Evolutionary conservation across 495 filamentous ascomycete species (phyloP), one percentile per base, ranked within the genome.

Genomic region (Jackrogersella multiformis): DNA sequence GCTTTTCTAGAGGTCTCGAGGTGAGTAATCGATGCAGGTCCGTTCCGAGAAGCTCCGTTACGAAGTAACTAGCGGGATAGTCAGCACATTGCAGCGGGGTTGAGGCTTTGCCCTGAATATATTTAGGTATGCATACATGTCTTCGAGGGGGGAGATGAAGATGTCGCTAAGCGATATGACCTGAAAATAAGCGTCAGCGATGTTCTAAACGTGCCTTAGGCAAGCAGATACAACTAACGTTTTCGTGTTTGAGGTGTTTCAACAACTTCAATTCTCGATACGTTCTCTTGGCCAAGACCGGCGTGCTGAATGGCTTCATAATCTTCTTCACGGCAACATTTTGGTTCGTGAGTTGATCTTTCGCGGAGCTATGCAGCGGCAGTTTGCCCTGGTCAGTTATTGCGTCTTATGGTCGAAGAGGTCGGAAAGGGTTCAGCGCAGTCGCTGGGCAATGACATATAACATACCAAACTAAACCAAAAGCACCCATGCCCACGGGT

Each of bases 291-390:
- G 95, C 95, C 38, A 99, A 81, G 42, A 99, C 95, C 5, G 95
- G 95, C 9, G 95, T 99, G 84, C 93, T 97, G 81, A 99, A 99
- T 5, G 95, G 95, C 84, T 99, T 99, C 96, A 99, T 98, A 74
- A 99, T 99, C 85, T 99, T 99, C 87, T 99, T 99, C 71, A 99
- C 93, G 28, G 95, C 95, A 60, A 99, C 95, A 74, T 92, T 92
- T 76, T 97, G 92, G 71, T 84, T 89, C 53, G 96, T 98, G 76
- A 99, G 92, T 84, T 97, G 92, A 77, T 99, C 95, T 80, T 90
- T 94, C 60, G 95, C 95, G 44, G 95, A 97, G 80, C 95, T 99
- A 75, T 68, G 48, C 32, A 42, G 66, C 64, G 35, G 56, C 59
- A 49, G 53, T 36, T 36, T 21, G 38, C 15, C 28, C 18, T 42